Evolutionary conservation across 2,329 filamentous ascomycete species (phyloP), one percentile per base, ranked within the genome.

Genomic region (Geosmithia morbida): DNA sequence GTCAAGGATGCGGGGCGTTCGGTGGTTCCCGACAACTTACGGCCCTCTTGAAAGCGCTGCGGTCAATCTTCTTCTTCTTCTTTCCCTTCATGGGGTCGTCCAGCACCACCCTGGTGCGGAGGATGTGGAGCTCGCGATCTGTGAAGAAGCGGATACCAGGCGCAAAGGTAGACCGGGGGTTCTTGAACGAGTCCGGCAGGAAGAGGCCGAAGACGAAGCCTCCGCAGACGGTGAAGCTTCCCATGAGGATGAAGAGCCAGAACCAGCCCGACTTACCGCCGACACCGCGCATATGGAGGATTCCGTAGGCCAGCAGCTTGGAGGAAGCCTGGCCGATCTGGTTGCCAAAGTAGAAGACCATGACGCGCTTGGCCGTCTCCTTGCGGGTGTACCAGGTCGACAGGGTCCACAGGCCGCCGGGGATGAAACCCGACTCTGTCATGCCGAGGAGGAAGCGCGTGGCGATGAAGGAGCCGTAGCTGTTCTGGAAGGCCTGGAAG

Each of bases 291-390:
- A 78, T 67, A 48, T 71, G 68, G 19, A 78, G 61, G 37, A 72
- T 69, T 2, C 64, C 67, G 41, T 64, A 70, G 1, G 68, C 68
- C 2, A 71, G 53, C 4, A 72, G 61, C 49, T 61, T 59, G 0
- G 57, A 59, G 0, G 56, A 60, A 1, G 60, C 61, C 20, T 62
- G 59, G 7, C 71, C 73, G n/a, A 75, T 63, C 55, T 74, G 68
- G 53, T 75, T 74, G 11, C 74, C 74, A 48, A 77, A 72, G 59
- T 71, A 77, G 57, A 77, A 77, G 33, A 75, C 55, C 55, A 70
- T 71, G 45, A 74, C 66, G 8, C 73, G 66, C 50, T 74, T 70
- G 48, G 69, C 70, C 0, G 69, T 70, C 54, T 77, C 74, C 2
- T 62, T 61, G 2, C 65, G 65, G 1, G 70, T 75, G 55, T 77